Evolutionary conservation across 306 rosid genomes (phyloP).

Genomic region (Quercus engelmannii): DNA sequence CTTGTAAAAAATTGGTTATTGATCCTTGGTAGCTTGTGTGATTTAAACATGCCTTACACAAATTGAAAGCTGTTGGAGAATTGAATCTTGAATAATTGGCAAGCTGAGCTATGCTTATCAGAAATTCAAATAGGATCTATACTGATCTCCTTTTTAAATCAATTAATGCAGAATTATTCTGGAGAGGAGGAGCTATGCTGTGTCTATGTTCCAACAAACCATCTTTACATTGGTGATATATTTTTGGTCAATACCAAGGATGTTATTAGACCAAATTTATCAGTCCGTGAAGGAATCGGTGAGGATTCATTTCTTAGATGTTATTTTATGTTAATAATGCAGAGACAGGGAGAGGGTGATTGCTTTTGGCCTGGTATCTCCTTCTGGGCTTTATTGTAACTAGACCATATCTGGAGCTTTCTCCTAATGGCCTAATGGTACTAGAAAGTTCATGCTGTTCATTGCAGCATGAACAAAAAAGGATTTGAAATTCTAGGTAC

Average conservation of each 20-base stretch:
- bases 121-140: slow-evolving; percentile 1
- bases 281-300: slow-evolving; percentile 96
- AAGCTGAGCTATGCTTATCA: slow-evolving; percentile 2
- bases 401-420: neutral
- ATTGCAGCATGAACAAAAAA: neutral
- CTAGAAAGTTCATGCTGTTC: neutral
- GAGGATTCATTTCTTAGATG: slow-evolving; percentile 29
- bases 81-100: neutral
- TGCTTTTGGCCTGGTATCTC: neutral
- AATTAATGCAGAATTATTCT: slow-evolving; percentile 55
- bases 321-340: slow-evolving; percentile 17
- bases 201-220: slow-evolving; percentile 91
- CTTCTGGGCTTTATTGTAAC: neutral
- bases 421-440: neutral
- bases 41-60: neutral
- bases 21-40: neutral
- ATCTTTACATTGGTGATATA: slow-evolving; percentile 88
- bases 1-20: neutral
- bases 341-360: neutral
- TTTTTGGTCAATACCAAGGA: slow-evolving; percentile 70
- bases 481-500: neutral
- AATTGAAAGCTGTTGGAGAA: neutral
- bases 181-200: slow-evolving; percentile 89
- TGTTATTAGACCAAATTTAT: slow-evolving; percentile 80
- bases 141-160: neutral